Conservation (phyloP, 2,329 filamentous ascomycete genomes). For the Fusarium tricinctum region DNA sequence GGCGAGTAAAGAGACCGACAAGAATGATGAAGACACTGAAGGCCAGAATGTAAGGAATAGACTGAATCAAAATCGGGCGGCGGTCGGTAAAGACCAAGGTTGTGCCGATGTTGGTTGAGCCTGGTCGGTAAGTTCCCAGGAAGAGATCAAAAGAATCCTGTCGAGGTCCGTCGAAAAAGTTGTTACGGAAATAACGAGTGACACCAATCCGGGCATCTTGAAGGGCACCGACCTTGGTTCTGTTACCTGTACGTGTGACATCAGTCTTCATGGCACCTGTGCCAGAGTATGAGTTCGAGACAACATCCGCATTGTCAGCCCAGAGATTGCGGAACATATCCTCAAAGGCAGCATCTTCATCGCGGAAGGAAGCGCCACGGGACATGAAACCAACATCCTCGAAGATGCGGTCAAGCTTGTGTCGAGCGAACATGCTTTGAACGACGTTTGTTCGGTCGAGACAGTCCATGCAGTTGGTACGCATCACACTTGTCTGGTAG, state of each 20-base stretch:
- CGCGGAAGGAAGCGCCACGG: conserved; percentile 80
- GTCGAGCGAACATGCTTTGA: conserved; percentile 95
- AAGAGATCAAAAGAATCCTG: conserved; percentile 98
- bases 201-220: conserved; percentile 91
- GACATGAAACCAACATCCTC: conserved; percentile 84
- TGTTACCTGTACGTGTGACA: conserved; percentile 91
- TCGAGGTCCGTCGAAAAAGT: conserved; percentile 92
- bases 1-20: conserved; percentile 79
- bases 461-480: conserved; percentile 99
- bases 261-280: conserved; percentile 99
- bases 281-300: conserved; percentile 92
- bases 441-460: conserved; percentile 98
- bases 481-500: conserved; percentile 89
- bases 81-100: conserved; percentile 85
- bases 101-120: conserved; percentile 77
- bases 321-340: conserved; percentile 95
- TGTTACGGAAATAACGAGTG: conserved; percentile 92
- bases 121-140: conserved; percentile 85
- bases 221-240: conserved; percentile 86
- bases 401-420: conserved; percentile 89
- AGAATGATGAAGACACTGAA: conserved; percentile 88
- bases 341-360: conserved; percentile 85
- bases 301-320: conserved; percentile 98
- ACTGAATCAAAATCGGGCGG: conserved; percentile 88
- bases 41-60: conserved; percentile 90